Conservation (phyloP, 768 basidiomycete species). For the Boletus rubropictus region DNA sequence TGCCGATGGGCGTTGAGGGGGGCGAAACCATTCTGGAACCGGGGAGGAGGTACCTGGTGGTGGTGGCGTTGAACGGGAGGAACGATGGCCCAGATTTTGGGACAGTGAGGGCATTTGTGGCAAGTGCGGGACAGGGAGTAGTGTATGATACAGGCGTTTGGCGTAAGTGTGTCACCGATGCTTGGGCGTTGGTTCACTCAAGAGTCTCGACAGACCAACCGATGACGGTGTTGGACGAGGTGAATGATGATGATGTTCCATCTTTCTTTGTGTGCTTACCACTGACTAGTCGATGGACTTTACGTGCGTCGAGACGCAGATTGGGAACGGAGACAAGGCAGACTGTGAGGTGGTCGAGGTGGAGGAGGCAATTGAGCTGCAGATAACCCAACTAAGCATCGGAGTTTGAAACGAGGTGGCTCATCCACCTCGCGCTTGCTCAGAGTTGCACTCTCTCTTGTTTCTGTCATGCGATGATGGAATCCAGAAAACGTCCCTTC, state of each 20-base stretch:
- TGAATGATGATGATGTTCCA: slow-evolving; percentile 16
- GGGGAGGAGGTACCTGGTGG: slow-evolving; percentile 65
- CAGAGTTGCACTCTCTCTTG: slow-evolving; percentile 12
- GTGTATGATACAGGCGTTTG: slow-evolving; percentile 79
- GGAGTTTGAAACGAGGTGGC: slow-evolving; percentile 26
- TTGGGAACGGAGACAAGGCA: slow-evolving; percentile 65
- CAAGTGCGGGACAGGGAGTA: slow-evolving; percentile 76
- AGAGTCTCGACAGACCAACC: slow-evolving; percentile 68
- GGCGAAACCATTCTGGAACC: slow-evolving; percentile 44
- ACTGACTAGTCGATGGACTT: slow-evolving; percentile 61
- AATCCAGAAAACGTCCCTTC: slow-evolving; percentile 57
- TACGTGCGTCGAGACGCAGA: slow-evolving; percentile 90
- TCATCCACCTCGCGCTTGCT: slow-evolving; percentile 7
- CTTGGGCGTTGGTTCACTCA: slow-evolving; percentile 1
- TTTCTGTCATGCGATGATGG: slow-evolving; percentile 34
- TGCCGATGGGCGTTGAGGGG: slow-evolving; percentile 74
- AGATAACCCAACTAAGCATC: slow-evolving; percentile 5
- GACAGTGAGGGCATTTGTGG: slow-evolving; percentile 78
- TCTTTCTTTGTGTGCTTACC: slow-evolving; percentile 3
- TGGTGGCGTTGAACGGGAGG: slow-evolving; percentile 74
- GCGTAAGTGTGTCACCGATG: slow-evolving; percentile 57
- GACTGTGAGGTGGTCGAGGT: slow-evolving; percentile 85
- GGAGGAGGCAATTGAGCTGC: slow-evolving; percentile 1
- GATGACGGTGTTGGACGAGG: slow-evolving; percentile 75
- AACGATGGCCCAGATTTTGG: slow-evolving; percentile 73